Evolutionary conservation across 306 rosid species (phyloP), one percentile per base, ranked within the genome.

Genomic region (Ormosia semicastrata): DNA sequence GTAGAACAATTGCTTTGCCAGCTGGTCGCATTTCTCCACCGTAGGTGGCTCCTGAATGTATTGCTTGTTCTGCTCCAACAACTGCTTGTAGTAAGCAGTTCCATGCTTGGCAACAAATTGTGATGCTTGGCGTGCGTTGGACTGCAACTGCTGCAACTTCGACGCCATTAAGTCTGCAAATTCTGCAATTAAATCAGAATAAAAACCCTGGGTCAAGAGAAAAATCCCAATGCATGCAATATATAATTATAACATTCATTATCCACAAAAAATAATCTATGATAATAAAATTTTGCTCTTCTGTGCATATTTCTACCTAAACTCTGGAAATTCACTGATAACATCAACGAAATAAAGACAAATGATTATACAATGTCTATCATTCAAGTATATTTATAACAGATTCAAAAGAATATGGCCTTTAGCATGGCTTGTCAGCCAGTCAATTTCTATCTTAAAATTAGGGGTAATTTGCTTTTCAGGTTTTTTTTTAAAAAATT

Each of bases 41-140:
- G 99, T 93, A 47, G 98, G 85, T 52, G 99, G 99, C 10, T 91
- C 93, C 90, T 93, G 98, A 87, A 95, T 91, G 86, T 87, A 83
- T 66, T 95, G 92, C 88, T 93, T 95, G 91, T 95, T 93, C 85
- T 95, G 78, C 86, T 93, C 99, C 89, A 93, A 76, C 85, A 91
- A 76, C 83, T 91, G 90, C 85, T 82, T 93, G 90, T 95, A 88
- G 87, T 91, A 95, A 75, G 77, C 66, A 77, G 80, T 79, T 78
- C 97, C 97, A 70, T 90, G 88, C 80, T 89, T 91, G 67, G 79
- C 74, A 53, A 87, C 80, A 70, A 88, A 82, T 49, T 91, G 90
- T 13, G 99, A 85, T 0, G 98, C 99, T 86, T 93, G 97, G 78
- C 87, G 67, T 52, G 95, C 99, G 87, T 88, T 91, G 34, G 98